phyloP scores from a whole-genome alignment of 2,329 filamentous ascomycete genomes.

The Ophiostoma australiae region DNA sequence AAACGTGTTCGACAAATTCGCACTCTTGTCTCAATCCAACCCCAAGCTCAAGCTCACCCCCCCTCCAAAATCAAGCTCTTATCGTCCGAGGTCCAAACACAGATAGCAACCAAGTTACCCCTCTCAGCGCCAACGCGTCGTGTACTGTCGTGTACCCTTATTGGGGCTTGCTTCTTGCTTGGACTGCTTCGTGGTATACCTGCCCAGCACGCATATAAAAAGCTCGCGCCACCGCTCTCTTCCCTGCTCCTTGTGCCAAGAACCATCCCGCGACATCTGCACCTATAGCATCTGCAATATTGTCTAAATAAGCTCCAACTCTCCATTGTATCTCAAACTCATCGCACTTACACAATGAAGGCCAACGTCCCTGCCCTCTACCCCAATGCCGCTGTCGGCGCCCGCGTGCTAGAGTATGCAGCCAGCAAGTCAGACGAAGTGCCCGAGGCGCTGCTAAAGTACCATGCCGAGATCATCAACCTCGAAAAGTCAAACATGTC shows the following conservation, averaged over 20 bases:
- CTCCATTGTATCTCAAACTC: neutral
- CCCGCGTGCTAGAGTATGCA: conserved; percentile 42
- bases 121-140: neutral
- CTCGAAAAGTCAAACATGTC: conserved; percentile 28
- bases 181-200: neutral
- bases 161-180: neutral
- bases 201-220: neutral
- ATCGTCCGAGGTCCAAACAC: neutral
- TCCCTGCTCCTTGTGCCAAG: neutral
- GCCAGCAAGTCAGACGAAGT: conserved; percentile 40
- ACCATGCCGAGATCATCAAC: conserved; percentile 36
- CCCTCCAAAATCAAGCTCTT: neutral
- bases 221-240: neutral
- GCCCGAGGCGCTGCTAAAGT: conserved; percentile 40
- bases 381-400: conserved; percentile 39
- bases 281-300: neutral
- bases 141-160: neutral
- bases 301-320: neutral
- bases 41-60: neutral
- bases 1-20: neutral
- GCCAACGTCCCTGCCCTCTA: conserved; percentile 39
- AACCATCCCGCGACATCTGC: neutral
- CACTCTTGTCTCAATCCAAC: neutral
- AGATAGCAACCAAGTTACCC: neutral
- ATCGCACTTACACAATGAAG: conserved; percentile 35